Evolutionary conservation across 192 early-diverging fungal species (phyloP).

Genomic region (Backusella liffmaniae): DNA sequence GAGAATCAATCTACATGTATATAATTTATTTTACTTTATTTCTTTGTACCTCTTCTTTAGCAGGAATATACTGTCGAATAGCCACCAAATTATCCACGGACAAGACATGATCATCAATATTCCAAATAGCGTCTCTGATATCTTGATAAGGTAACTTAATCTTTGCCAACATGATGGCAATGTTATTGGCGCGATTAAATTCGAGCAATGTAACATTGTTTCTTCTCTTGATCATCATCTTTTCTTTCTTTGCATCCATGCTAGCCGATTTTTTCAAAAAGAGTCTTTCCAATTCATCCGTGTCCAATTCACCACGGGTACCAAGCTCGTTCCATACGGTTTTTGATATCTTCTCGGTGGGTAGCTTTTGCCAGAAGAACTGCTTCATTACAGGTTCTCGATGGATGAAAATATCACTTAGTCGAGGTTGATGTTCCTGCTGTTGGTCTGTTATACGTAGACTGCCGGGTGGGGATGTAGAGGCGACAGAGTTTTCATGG

Average conservation of each 20-base stretch:
- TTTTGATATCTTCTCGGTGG: slow-evolving; percentile 39
- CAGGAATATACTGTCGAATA: slow-evolving; percentile 54
- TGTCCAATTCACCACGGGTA: slow-evolving; percentile 25
- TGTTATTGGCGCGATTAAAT: slow-evolving; percentile 56
- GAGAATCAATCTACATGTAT: neutral
- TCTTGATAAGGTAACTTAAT: slow-evolving; percentile 52
- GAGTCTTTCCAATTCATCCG: slow-evolving; percentile 44
- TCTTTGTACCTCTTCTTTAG: slow-evolving; percentile 43
- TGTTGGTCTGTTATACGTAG: neutral
- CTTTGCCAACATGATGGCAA: slow-evolving; percentile 54
- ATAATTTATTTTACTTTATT: neutral
- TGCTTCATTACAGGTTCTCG: slow-evolving; percentile 19
- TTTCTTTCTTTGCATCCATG: slow-evolving; percentile 15
- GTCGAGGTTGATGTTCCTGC: neutral
- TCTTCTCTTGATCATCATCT: slow-evolving; percentile 32
- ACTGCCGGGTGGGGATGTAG: neutral
- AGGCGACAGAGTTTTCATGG: slow-evolving; percentile 16
- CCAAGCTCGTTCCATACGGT: slow-evolving; percentile 53
- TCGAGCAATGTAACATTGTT: slow-evolving; percentile 43
- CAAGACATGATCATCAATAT: slow-evolving; percentile 50
- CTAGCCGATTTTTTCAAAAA: slow-evolving; percentile 43
- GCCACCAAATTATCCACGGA: slow-evolving; percentile 51
- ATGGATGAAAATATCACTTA: neutral
- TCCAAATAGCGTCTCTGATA: slow-evolving; percentile 49
- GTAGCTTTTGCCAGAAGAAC: slow-evolving; percentile 56